These are phyloP conservation scores for Talaromyces borbonicus DNA, from an alignment of 495 filamentous ascomycete species.

Conservation along the genomic window DNA sequence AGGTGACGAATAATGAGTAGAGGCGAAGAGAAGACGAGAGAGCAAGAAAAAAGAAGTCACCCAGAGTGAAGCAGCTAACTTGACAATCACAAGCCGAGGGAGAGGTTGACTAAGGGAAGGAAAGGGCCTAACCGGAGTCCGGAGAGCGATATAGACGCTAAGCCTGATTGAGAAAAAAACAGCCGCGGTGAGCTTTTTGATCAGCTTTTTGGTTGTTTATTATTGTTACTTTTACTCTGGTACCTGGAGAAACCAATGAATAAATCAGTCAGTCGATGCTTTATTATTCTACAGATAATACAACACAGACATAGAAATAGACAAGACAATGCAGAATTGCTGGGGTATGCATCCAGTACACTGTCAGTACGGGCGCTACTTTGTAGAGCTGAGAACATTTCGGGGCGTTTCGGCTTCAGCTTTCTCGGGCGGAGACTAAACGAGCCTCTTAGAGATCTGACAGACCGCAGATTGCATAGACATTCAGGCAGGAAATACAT, in stretches of 20 bases:
- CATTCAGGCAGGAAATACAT: too few species aligned
- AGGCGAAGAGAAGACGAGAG: not conserved
- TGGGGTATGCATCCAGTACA: too few species aligned
- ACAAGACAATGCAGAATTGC: too few species aligned
- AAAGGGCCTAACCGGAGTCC: not conserved
- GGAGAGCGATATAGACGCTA: constrained; percentile 4
- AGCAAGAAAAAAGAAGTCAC: constrained; percentile 4
- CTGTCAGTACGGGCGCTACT: not conserved
- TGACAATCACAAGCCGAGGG: constrained; percentile 4
- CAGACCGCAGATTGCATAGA: too few species aligned
- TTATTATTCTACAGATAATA: too few species aligned
- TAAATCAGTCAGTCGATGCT: too few species aligned
- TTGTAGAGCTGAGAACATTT: not conserved
- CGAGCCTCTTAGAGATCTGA: too few species aligned
- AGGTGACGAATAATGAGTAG: not conserved
- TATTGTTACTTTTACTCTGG: not conserved
- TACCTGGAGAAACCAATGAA: too few species aligned
- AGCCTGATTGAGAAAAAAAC: constrained; percentile 4
- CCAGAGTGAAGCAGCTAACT: constrained; percentile 8
- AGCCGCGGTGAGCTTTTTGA: constrained; percentile 3
- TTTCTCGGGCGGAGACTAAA: too few species aligned
- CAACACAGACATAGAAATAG: too few species aligned
- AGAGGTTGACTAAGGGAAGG: too few species aligned
- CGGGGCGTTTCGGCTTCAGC: constrained; percentile 6
- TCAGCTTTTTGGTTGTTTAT: not conserved